phyloP scores from a whole-genome alignment of 2,329 filamentous ascomycete species.

The Arthrinium phaeospermum region DNA sequence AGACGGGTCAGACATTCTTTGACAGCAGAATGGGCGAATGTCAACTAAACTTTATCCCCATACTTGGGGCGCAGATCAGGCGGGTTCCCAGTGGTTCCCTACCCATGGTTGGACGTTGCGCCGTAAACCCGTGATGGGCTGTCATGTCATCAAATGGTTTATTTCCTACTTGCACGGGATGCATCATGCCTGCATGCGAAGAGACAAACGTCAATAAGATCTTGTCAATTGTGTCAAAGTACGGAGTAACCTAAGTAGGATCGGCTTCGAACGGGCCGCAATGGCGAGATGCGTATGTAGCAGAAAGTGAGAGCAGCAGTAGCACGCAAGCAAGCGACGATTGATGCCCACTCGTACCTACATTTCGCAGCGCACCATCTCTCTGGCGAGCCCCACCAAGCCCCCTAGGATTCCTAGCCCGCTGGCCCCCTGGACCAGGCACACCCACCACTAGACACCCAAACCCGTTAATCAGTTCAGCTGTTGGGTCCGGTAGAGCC shows the following conservation, averaged over 20 bases:
- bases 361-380: not conserved
- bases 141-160: not conserved
- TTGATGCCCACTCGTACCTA: too few relatives aligned
- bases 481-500: not conserved
- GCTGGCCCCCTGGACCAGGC: not conserved
- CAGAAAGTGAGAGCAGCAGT: not conserved
- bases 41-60: conserved; percentile 15
- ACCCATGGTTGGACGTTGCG: not conserved
- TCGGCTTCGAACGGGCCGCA: not conserved
- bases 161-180: not conserved
- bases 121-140: not conserved
- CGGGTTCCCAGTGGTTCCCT: not conserved
- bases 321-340: not conserved
- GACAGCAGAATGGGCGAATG: not conserved
- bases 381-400: not conserved
- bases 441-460: not conserved
- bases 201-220: not conserved
- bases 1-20: not conserved
- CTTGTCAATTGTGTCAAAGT: not conserved
- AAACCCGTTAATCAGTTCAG: conserved; percentile 8
- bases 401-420: not conserved
- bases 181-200: not conserved
- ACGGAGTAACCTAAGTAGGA: not conserved
- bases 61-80: not conserved
- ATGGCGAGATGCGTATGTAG: not conserved